Base-by-base conservation (phyloP, 2,329 filamentous ascomycete species). In the Diplocarpon rosae region DNA sequence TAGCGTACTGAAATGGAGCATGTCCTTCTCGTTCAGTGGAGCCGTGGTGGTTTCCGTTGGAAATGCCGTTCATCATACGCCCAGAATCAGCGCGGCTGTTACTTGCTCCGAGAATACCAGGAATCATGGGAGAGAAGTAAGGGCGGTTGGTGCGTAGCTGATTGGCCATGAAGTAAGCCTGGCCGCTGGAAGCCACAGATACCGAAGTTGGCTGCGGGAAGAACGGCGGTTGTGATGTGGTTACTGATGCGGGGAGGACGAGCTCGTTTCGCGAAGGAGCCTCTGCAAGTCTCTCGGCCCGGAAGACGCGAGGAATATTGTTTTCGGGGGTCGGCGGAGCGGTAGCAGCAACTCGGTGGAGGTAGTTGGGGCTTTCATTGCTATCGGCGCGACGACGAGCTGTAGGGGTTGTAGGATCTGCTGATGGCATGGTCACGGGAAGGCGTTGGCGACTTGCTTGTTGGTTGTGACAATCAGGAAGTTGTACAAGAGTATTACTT, bases 211-310 rank as follows among this genome's bases (percentile, higher is more conserved):
- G 7, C 3, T 10, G n/a, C 10, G 10, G 8, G 13, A 41, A 41
- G 20, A 41, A 41, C 6, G 39, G 39, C 14, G 39, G 39, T 10
- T 41, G 39, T 9, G 39, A 33, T 10, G 39, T 41, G 7, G 39
- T 30, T 7, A 34, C 15, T 6, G 31, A 24, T 10, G 15, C 14
- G 3, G 27, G 17, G 10, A 41, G 17, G n/a, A 9, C 30, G 9
- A 32, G 11, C 16, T 41, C 39, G 6, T 34, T 16, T 5, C 39
- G 39, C 11, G 39, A 41, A 2, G 39, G 39, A 24, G 39, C 39
- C 17, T 35, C 39, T 4, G 39, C 39, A n/a, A 33, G n/a, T 28
- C 17, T 13, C 6, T 13, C 13, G 12, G 15, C 11, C 2, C 24
- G 39, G 3, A 41, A n/a, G n/a, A 41, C 31, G 8, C 39, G 39